Percentiles rank a stretch among this genome's conserved stretches.
These are phyloP conservation scores for Trichoderma lentiforme DNA, from an alignment of 2,329 filamentous ascomycete genomes.

Conservation along the genomic window DNA sequence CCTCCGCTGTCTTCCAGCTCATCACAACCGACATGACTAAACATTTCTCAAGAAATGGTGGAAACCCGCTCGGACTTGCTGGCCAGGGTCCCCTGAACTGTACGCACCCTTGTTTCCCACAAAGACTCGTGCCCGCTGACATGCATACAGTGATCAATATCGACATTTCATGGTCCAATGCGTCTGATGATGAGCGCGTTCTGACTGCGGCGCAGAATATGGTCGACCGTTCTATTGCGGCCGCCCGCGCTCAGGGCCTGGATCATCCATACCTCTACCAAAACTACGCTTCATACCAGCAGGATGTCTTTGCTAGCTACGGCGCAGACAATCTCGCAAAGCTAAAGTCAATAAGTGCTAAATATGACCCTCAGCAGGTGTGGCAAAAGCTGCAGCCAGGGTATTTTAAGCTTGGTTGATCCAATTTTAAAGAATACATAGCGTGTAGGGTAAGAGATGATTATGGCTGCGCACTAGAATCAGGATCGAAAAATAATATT, in stretches of 20 bases:
- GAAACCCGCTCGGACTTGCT: constrained; percentile 32
- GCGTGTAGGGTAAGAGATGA: neutral
- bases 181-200: constrained; percentile 34
- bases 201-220: constrained; percentile 27
- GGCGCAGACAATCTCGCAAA: constrained; percentile 37
- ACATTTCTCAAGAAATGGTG: constrained; percentile 33
- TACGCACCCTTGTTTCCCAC: neutral
- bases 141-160: constrained; percentile 24
- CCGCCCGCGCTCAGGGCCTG: constrained; percentile 31
- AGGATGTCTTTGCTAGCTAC: constrained; percentile 41
- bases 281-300: constrained; percentile 43
- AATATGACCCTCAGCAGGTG: constrained; percentile 37
- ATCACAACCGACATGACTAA: constrained; percentile 38
- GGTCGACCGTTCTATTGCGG: constrained; percentile 26
- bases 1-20: constrained; percentile 37
- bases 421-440: neutral
- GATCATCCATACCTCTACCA: constrained; percentile 36
- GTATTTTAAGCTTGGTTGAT: constrained; percentile 36
- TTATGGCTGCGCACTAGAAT: neutral
- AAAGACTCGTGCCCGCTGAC: neutral
- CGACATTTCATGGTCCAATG: constrained; percentile 27
- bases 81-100: constrained; percentile 27
- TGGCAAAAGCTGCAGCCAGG: constrained; percentile 38
- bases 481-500: neutral
- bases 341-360: constrained; percentile 30